Conservation (phyloP, 177 flowering plant species). For the Telopea speciosissima region DNA sequence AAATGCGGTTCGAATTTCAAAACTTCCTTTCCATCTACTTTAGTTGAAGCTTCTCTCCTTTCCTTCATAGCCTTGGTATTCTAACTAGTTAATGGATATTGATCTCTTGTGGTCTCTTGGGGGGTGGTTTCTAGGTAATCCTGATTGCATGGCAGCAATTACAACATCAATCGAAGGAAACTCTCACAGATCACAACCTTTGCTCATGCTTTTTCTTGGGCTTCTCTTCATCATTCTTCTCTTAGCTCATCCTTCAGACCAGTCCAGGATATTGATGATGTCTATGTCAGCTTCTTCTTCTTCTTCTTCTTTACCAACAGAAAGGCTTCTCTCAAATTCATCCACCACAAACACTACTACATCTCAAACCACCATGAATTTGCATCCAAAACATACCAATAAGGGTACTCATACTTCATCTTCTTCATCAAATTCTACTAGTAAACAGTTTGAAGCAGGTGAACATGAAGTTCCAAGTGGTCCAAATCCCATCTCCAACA, state of each 20-base stretch:
- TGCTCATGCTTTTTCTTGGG: conserved; percentile 23
- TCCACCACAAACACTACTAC: conserved; percentile 17
- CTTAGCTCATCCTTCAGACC: conserved; percentile 26
- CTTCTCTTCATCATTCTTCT: conserved; percentile 33
- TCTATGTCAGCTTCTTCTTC: conserved; percentile 27
- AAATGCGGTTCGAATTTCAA: conserved; percentile 48
- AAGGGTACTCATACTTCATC: conserved; percentile 11
- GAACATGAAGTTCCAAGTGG: conserved; percentile 90
- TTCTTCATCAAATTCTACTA: conserved; percentile 7
- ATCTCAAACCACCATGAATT: not conserved
- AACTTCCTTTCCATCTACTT: conserved; percentile 31
- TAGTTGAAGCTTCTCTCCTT: conserved; percentile 32
- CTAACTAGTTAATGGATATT: conserved; percentile 79
- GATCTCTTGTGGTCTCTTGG: conserved; percentile 70
- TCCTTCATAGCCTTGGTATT: conserved; percentile 22
- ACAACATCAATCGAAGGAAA: conserved; percentile 14
- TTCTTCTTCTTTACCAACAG: conserved; percentile 21
- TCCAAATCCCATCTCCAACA: conserved; percentile 82
- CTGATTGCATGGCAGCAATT: conserved; percentile 63
- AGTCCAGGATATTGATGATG: conserved; percentile 10
- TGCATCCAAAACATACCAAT: conserved; percentile 30
- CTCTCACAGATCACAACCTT: conserved; percentile 22
- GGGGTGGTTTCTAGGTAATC: conserved; percentile 60
- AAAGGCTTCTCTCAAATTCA: conserved; percentile 20
- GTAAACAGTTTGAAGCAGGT: conserved; percentile 36